These are phyloP conservation scores for Panicum miliaceum DNA, from an alignment of 176 grass and related monocot species.

Conservation along the genomic window DNA sequence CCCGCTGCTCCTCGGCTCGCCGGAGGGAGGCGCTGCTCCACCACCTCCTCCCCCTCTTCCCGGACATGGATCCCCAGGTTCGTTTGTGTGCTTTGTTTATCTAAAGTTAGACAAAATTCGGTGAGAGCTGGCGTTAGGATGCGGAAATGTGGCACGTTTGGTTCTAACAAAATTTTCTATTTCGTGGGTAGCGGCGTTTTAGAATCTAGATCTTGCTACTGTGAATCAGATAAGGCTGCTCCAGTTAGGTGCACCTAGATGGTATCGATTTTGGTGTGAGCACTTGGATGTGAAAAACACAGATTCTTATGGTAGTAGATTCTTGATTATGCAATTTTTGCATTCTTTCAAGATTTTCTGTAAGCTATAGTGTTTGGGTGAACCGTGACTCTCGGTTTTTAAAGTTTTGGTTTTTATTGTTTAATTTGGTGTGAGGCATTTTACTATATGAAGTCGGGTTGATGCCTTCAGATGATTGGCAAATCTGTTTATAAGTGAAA, in stretches of 20 bases:
- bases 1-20: constrained; percentile 67
- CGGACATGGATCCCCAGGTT: constrained; percentile 87
- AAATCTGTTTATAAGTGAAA: background rate
- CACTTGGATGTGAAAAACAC: background rate
- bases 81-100: background rate
- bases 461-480: background rate
- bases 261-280: background rate
- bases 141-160: background rate
- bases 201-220: background rate
- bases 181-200: background rate
- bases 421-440: background rate
- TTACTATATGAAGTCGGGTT: background rate
- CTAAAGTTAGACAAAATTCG: background rate
- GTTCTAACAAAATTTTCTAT: background rate
- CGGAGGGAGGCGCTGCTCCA: constrained; percentile 52
- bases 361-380: constrained; percentile 4
- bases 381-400: background rate
- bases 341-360: background rate
- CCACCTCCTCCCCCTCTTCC: constrained; percentile 63
- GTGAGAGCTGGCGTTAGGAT: background rate
- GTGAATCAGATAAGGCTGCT: background rate
- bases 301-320: background rate
- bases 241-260: background rate
- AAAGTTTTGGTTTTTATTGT: background rate
- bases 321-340: background rate